phyloP scores from a whole-genome alignment of 805 yeast genomes.

The Scheffersomyces lignosus region DNA sequence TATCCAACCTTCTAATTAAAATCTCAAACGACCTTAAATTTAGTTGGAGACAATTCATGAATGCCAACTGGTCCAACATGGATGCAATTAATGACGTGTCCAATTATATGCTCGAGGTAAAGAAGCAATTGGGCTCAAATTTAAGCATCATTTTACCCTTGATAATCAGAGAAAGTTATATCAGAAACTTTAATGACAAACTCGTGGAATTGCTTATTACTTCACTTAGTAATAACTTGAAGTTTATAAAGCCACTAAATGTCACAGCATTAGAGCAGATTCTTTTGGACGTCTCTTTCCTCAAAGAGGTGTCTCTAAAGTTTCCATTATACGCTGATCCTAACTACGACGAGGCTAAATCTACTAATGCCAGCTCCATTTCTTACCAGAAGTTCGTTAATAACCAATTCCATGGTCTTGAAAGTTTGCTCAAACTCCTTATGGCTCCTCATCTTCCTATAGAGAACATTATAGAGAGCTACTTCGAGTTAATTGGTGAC shows the following conservation, averaged over 20 bases:
- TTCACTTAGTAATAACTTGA: conserved; percentile 57
- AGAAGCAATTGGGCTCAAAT: conserved; percentile 45
- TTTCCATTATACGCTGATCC: conserved; percentile 46
- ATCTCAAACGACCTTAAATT: conserved; percentile 61
- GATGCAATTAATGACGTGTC: conserved; percentile 73
- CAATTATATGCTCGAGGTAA: conserved; percentile 62
- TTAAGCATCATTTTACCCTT: conserved; percentile 51
- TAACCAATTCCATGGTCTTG: conserved; percentile 45
- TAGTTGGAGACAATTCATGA: conserved; percentile 84
- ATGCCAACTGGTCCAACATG: conserved; percentile 60
- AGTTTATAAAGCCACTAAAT: conserved; percentile 63
- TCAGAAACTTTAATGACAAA: conserved; percentile 73
- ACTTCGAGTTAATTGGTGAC: conserved; percentile 68
- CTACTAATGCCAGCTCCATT: conserved; percentile 22
- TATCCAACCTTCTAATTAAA: conserved; percentile 55
- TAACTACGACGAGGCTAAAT: conserved; percentile 30
- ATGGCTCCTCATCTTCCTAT: conserved; percentile 63
- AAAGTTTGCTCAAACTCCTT: conserved; percentile 66
- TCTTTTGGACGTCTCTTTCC: conserved; percentile 63
- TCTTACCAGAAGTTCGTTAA: conserved; percentile 45
- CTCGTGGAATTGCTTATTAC: conserved; percentile 63
- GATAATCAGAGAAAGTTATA: conserved; percentile 68
- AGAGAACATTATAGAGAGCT: conserved; percentile 60
- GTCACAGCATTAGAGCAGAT: conserved; percentile 69
- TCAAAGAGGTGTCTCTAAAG: conserved; percentile 54